These are phyloP conservation scores for Antitrichia curtipendula DNA, from an alignment of 225 moss, liverwort and hornwort genomes.

Conservation along the genomic window DNA sequence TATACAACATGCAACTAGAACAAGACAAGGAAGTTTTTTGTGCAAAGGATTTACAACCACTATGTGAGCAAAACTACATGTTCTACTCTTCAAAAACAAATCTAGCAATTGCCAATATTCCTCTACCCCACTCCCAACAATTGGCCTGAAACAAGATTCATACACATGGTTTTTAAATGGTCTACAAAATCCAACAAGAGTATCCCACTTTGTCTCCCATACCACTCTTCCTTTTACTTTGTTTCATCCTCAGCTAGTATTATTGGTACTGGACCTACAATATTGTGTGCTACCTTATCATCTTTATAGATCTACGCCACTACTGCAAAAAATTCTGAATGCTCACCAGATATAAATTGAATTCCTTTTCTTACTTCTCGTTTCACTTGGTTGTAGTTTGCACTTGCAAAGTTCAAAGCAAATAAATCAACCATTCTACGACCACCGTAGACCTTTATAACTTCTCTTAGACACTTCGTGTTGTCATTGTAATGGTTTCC, in stretches of 20 bases:
- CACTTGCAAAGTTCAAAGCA: neutral
- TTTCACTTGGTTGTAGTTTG: neutral
- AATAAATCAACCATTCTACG: neutral
- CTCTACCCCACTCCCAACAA: neutral
- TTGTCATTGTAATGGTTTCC: neutral
- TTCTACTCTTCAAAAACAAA: fast-evolving
- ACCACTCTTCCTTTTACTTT: no score
- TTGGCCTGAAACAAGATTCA: neutral
- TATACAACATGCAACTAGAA: neutral
- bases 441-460: neutral
- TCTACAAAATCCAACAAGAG: no score
- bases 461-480: neutral
- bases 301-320: no score
- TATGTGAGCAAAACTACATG: fast-evolving
- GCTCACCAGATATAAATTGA: neutral
- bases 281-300: no score
- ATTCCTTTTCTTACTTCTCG: neutral
- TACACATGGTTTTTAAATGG: no score
- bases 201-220: no score
- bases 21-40: neutral
- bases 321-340: neutral
- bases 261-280: no score
- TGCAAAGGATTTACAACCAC: neutral
- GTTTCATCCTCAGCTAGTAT: no score
- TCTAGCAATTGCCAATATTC: fast-evolving